Evolutionary conservation across 2,329 filamentous ascomycete genomes (phyloP), one percentile per base, ranked within the genome.

Genomic region (Niveomyces coronatus): DNA sequence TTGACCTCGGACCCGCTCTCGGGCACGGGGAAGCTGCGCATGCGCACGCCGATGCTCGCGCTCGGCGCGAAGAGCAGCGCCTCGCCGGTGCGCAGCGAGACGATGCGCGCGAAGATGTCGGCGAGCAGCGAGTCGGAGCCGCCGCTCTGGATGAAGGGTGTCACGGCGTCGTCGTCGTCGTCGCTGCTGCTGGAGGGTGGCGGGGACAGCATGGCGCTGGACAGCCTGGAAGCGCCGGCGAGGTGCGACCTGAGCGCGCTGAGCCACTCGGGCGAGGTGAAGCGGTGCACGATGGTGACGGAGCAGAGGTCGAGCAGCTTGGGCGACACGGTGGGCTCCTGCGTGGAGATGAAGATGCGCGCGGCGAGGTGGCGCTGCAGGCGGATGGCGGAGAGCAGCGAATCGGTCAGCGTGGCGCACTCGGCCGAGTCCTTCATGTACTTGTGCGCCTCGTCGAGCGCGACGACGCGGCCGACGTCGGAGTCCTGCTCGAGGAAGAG

Each of bases 381-480:
- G 1, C 81, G 69, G 45, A 86, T 78, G 0, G 72, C 68, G 0
- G 65, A 64, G 0, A 82, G 61, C 0, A 86, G 60, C 0, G 64
- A 64, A 9, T 78, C 65, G 0, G 78, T 85, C 19, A 86, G 64
- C 0, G 58, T 60, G 3, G 59, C 52, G 1, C 71, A 68, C 27
- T 76, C 73, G 2, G 63, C 53, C 0, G 70, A 68, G 1, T 64
- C 61, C 17, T 67, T 69, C 67, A 84, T 74, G 51, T 78, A 84
- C 60, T 85, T 85, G 50, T 88, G 82, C 0, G 82, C 82, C 50
- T 87, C 81, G 44, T 87, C 82, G 0, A 86, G 60, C 0, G 78
- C 79, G 11, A 87, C 58, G 27, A 85, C 62, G 8, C 74, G 67
- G 1, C 78, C 72, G 1, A 64, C 49, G 0, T 53, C 54, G 0